Conservation (phyloP, 2,329 filamentous ascomycete genomes). For the Pyrenochaeta sp. region DNA sequence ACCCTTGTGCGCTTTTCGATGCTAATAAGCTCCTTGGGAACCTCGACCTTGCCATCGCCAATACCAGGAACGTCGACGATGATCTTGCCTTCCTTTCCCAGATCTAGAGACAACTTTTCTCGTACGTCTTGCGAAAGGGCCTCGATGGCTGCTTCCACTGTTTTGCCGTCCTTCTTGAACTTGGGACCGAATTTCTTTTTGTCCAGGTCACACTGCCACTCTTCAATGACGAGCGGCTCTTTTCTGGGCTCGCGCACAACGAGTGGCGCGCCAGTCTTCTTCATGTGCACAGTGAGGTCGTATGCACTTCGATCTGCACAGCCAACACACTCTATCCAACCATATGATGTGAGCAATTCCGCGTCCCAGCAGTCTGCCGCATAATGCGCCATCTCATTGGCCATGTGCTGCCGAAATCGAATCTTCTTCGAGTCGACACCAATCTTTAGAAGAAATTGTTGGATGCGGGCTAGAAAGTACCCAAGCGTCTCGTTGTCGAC, state of each 20-base stretch:
- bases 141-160: conserved; percentile 80
- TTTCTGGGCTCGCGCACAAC: conserved; percentile 83
- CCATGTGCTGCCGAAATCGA: conserved; percentile 97
- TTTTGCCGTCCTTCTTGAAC: conserved; percentile 90
- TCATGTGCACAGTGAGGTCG: conserved; percentile 89
- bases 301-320: conserved; percentile 96
- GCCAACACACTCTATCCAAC: conserved; percentile 98
- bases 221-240: conserved; percentile 80
- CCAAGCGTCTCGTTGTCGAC: conserved; percentile 98
- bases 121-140: conserved; percentile 81
- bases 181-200: conserved; percentile 96
- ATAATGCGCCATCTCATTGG: conserved; percentile 90
- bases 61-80: conserved; percentile 75
- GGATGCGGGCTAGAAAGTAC: conserved; percentile 95
- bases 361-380: conserved; percentile 98
- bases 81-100: conserved; percentile 78
- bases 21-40: conserved; percentile 79
- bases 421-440: conserved; percentile 88
- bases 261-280: conserved; percentile 88
- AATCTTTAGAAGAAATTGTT: conserved; percentile 87
- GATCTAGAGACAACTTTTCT: conserved; percentile 78
- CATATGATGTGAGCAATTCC: conserved; percentile 87
- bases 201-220: conserved; percentile 87
- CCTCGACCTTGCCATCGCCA: conserved; percentile 76
- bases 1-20: conserved; percentile 85